phyloP scores from a whole-genome alignment of 2,329 filamentous ascomycete genomes.

The Exophiala xenobiotica region DNA sequence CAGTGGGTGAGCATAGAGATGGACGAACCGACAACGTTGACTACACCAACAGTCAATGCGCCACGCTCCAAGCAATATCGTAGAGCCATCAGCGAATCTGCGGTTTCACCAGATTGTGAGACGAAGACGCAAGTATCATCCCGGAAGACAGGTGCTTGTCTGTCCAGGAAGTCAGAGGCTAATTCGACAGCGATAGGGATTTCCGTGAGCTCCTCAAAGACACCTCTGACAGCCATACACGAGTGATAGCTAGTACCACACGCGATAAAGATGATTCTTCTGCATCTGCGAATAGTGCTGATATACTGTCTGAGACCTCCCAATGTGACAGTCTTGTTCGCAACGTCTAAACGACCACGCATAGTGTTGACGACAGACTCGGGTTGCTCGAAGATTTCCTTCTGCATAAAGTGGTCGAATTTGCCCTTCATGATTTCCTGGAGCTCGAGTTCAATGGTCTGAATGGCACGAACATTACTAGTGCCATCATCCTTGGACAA shows the following conservation, averaged over 20 bases:
- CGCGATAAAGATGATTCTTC: conserved; percentile 97
- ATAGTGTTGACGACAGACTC: conserved; percentile 99
- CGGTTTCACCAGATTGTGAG: conserved; percentile 97
- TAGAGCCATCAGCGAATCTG: conserved; percentile 94
- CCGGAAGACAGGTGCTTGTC: conserved; percentile 96
- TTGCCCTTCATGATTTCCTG: conserved; percentile 99
- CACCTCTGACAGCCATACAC: conserved; percentile 97
- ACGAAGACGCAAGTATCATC: conserved; percentile 99
- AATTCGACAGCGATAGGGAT: conserved; percentile 97
- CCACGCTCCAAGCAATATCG: conserved; percentile 98
- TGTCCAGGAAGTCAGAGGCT: conserved; percentile 96
- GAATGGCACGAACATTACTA: conserved; percentile 95
- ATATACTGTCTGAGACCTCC: conserved; percentile 97
- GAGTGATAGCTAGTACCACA: conserved; percentile 98
- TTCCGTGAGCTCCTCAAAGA: conserved; percentile 96
- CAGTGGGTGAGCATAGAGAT: conserved; percentile 99
- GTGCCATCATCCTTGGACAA: conserved; percentile 94
- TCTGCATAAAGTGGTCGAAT: conserved; percentile 99
- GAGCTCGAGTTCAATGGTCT: conserved; percentile 97
- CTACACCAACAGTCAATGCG: conserved; percentile 93
- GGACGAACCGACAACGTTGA: conserved; percentile 97
- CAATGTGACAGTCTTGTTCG: conserved; percentile 91
- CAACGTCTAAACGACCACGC: conserved; percentile 93
- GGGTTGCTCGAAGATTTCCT: conserved; percentile 99
- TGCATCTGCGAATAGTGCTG: conserved; percentile 90